Conservation (phyloP, 2,329 filamentous ascomycete genomes). For the Clonostachys rosea region DNA sequence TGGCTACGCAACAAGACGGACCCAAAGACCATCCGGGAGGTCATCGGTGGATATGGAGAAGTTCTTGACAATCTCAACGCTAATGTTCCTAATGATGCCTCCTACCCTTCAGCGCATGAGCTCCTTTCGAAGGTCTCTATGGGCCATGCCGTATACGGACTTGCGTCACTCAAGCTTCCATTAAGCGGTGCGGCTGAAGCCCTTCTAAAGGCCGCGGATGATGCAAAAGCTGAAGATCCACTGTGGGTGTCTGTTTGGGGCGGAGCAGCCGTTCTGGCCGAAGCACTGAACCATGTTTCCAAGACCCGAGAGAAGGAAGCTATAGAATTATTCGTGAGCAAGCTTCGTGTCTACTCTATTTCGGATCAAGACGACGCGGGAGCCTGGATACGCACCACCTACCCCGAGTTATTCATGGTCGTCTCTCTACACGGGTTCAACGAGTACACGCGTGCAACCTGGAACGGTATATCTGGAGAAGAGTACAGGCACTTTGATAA, state of each 20-base stretch:
- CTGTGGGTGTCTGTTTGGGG: constrained; percentile 51
- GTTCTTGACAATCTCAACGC: neutral
- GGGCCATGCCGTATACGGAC: neutral
- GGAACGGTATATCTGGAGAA: constrained; percentile 48
- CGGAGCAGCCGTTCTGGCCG: constrained; percentile 46
- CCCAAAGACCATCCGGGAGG: neutral
- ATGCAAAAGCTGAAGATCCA: constrained; percentile 13
- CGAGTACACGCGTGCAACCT: constrained; percentile 46
- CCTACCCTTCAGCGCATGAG: neutral
- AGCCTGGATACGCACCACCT: constrained; percentile 47
- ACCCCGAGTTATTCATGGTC: constrained; percentile 52
- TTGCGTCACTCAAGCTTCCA: neutral
- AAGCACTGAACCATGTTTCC: constrained; percentile 33
- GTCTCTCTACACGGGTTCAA: constrained; percentile 51
- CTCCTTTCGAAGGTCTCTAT: neutral
- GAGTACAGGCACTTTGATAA: constrained; percentile 9
- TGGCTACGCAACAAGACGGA: constrained; percentile 26
- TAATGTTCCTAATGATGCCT: neutral
- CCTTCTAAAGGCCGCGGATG: neutral
- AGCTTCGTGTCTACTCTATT: constrained; percentile 48
- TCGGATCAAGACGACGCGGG: constrained; percentile 56
- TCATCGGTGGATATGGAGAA: neutral
- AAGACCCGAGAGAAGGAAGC: constrained; percentile 14
- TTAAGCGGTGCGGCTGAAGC: neutral
- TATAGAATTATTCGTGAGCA: constrained; percentile 25